Conservation (phyloP, 805 yeast species). For the Vanderwaltozyma verrucispora region DNA sequence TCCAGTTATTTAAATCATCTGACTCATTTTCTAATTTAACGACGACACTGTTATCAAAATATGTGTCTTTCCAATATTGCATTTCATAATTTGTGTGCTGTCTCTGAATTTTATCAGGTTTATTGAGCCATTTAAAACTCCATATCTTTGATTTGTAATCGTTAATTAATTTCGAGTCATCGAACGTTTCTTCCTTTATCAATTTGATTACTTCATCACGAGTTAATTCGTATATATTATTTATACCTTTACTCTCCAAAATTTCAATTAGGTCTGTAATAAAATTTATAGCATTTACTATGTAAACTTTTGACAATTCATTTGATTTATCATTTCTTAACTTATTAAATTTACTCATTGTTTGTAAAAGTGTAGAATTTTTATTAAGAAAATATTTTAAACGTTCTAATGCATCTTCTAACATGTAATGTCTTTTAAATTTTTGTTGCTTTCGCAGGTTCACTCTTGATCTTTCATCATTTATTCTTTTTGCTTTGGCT, state of each 20-base stretch:
- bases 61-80: constrained; percentile 41
- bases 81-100: constrained; percentile 44
- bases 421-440: constrained; percentile 12
- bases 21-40: constrained; percentile 27
- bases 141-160: constrained; percentile 25
- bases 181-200: constrained; percentile 19
- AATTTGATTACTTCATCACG: constrained; percentile 32
- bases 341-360: constrained; percentile 31
- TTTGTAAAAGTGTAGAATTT: constrained; percentile 40
- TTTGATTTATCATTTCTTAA: constrained; percentile 14
- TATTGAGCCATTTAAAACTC: constrained; percentile 36
- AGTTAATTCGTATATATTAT: constrained; percentile 34
- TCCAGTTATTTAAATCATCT: constrained; percentile 18
- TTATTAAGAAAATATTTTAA: constrained; percentile 31
- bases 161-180: constrained; percentile 12
- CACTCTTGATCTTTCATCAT: constrained; percentile 10
- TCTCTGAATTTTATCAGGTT: constrained; percentile 32
- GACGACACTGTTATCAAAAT: constrained; percentile 38
- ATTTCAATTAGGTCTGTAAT: constrained; percentile 37
- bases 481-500: constrained; percentile 8
- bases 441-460: constrained; percentile 13
- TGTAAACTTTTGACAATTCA: constrained; percentile 5
- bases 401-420: constrained; percentile 28
- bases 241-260: constrained; percentile 32
- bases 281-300: constrained; percentile 23